Evolutionary conservation across 2,329 filamentous ascomycete species (phyloP).

Genomic region (Purpureocillium lavendulum): DNA sequence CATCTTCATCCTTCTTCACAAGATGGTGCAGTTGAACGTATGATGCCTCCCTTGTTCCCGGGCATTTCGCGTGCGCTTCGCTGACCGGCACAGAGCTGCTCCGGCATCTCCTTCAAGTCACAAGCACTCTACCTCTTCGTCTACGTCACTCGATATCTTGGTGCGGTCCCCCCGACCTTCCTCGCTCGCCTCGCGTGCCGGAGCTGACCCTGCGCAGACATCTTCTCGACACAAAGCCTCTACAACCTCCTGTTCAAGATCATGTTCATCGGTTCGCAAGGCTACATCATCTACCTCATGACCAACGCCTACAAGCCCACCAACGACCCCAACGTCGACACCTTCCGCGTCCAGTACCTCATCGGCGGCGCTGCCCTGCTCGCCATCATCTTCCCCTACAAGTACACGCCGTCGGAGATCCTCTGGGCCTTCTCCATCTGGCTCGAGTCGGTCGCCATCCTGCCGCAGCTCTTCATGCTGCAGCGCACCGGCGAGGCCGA

Average conservation of each 20-base stretch:
- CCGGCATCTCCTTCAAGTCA: constrained; percentile 97
- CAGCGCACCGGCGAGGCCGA: constrained; percentile 96
- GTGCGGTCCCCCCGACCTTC: constrained; percentile 31
- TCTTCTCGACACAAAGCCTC: constrained; percentile 74
- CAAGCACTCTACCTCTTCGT: constrained; percentile 92
- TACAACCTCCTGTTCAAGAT: constrained; percentile 97
- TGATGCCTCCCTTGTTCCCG: constrained; percentile 17
- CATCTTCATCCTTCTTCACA: constrained; percentile 90
- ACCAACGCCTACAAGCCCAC: constrained; percentile 95
- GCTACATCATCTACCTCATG: constrained; percentile 97
- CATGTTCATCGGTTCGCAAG: constrained; percentile 81
- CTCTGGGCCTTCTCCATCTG: constrained; percentile 98
- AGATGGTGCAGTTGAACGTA: constrained; percentile 92
- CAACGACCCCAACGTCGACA: constrained; percentile 93
- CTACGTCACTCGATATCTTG: constrained; percentile 87
- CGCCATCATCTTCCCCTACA: constrained; percentile 75
- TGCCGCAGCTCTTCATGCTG: constrained; percentile 96
- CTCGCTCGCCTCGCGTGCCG: background rate
- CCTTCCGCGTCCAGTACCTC: constrained; percentile 93
- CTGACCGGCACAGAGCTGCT: constrained; percentile 65
- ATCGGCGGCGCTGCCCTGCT: constrained; percentile 72
- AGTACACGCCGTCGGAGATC: constrained; percentile 77
- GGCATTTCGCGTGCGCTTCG: background rate
- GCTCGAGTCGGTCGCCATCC: constrained; percentile 92
- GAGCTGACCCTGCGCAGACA: constrained; percentile 43